Conservation (phyloP, 345 rosid genomes). For the Litchi chinensis region DNA sequence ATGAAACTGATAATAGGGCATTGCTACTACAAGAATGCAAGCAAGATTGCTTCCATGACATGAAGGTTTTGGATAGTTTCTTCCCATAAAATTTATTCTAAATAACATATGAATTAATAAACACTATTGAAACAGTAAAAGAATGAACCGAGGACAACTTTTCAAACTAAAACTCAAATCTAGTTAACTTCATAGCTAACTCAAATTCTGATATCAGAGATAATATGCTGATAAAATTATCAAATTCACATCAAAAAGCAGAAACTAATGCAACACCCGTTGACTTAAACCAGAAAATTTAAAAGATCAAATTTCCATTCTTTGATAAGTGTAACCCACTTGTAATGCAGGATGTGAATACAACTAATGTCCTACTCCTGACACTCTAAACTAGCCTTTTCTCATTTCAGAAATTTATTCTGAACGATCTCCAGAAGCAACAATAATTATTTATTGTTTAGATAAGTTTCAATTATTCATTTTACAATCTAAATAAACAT, state of each 20-base stretch:
- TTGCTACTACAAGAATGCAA: background rate
- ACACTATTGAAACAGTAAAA: background rate
- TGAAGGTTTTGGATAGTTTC: background rate
- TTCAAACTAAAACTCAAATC: background rate
- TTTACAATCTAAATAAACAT: background rate
- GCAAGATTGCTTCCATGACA: background rate
- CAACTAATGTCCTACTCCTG: background rate
- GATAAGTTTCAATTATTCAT: background rate
- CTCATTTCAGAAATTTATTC: background rate
- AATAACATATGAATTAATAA: background rate
- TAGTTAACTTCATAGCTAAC: background rate
- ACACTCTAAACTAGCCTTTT: background rate
- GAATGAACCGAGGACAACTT: background rate
- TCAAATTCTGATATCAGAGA: background rate
- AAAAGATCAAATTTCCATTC: background rate
- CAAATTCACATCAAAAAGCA: background rate
- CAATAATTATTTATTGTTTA: background rate
- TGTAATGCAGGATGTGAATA: background rate
- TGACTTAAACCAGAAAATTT: background rate
- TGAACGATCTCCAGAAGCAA: background rate
- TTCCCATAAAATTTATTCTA: background rate
- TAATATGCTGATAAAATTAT: background rate
- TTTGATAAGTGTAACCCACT: constrained; percentile 10
- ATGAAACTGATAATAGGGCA: background rate
- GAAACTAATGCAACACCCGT: background rate